A percentile compares a stretch with the other conserved stretches of the same genome.
Conservation (phyloP, 371 early-diverging fungal species). For the Saksenaea oblongispora region DNA sequence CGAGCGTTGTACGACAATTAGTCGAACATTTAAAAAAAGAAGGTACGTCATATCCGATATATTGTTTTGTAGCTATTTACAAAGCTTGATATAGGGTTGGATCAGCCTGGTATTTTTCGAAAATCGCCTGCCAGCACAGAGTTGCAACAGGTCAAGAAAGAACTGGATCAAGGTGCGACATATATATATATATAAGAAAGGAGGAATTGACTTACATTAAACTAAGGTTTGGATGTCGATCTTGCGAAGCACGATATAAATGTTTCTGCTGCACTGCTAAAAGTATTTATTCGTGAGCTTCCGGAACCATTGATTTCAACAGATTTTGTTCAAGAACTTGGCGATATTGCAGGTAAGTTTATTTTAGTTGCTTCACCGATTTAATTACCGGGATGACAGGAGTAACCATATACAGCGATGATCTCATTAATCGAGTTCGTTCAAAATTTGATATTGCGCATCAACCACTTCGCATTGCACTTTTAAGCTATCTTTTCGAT, state of each 20-base stretch:
- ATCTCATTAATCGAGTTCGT: constrained; percentile 22
- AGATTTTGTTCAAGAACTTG: constrained; percentile 36
- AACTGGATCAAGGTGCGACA: constrained; percentile 62
- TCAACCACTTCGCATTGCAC: constrained; percentile 28
- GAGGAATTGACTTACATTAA: constrained; percentile 18
- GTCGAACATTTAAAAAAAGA: constrained; percentile 30
- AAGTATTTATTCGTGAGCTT: constrained; percentile 83
- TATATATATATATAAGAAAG: constrained; percentile 18
- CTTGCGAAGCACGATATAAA: constrained; percentile 73
- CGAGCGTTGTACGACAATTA: constrained; percentile 31
- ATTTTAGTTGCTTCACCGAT: background rate
- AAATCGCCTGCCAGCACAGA: constrained; percentile 72
- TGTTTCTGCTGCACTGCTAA: constrained; percentile 83
- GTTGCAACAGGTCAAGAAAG: constrained; percentile 60
- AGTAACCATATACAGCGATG: constrained; percentile 7
- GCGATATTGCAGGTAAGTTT: constrained; percentile 34
- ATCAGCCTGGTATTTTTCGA: constrained; percentile 88
- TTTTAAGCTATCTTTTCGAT: constrained; percentile 66
- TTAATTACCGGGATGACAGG: background rate
- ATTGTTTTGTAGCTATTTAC: background rate
- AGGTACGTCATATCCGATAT: constrained; percentile 22
- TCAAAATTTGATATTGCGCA: constrained; percentile 12
- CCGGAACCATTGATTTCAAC: constrained; percentile 71
- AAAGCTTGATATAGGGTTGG: constrained; percentile 54
- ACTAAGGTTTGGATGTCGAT: constrained; percentile 44